Base-by-base conservation (phyloP, 2,329 filamentous ascomycete genomes). In the Fusarium sterilihyphosum region DNA sequence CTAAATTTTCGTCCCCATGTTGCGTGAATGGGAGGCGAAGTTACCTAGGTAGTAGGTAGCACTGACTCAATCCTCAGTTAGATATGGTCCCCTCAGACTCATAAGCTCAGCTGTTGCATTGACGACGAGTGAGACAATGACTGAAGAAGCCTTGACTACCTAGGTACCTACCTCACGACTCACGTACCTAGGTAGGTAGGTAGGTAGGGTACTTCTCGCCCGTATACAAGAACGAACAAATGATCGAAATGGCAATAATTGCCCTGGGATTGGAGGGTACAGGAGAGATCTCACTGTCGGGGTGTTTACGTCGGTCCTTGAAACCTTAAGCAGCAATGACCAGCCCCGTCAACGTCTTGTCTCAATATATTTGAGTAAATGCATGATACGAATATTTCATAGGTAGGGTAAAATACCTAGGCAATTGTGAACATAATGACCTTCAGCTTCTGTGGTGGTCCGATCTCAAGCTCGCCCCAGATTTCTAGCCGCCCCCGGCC, bases 381-480 rank as follows among this genome's bases (percentile, higher is more conserved):
- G 8, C 37, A 29, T 20, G 18, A 59, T 49, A 22, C 17, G 35
- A 17, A 29, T 24, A 24, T 16, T 59, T 59, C 43, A 38, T 18
- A 37, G 22, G 24, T 18, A 50, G 22, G 24, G 13, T 16, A 29
- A 29, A 37, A 18, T n/a, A 35, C 33, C 33, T 35, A 35, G 20
- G 10, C 31, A 49, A 20, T 31, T 50, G 44, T 38, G 33, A 35
- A 35, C 33, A 35, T 17, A 50, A 50, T 22, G 16, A 59, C 10
- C 33, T n/a, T 59, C 20, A 59, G 33, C 24, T 49, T 31, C 26
- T 26, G 31, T 50, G 26, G 33, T 60, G 53, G 44, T 24, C 38
- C 64, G 54, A 68, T 67, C 54, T 54, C 47, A 64, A 53, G 37
- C 58, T 63, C 47, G 40, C 47, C 58, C 60, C 61, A 49, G 54